Evolutionary conservation across 225 moss, liverwort and hornwort species (phyloP), one percentile per base, ranked within the genome.

Genomic region (Thuidium tamariscinum): DNA sequence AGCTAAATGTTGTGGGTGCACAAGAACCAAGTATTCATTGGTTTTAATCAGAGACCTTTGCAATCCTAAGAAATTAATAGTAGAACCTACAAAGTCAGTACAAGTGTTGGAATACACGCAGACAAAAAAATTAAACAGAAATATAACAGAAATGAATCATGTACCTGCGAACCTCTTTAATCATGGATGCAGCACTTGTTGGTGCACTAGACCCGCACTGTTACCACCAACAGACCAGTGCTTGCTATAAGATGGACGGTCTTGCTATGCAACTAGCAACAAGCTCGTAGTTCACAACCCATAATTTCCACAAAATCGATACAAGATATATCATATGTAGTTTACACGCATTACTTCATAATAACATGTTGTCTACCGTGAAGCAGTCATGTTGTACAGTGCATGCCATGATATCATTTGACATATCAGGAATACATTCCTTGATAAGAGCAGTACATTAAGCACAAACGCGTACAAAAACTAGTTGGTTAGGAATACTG

Each of bases 141-240:
- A 27, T 12, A 61, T 10, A 59, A 66, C 4, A 83, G n/a, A 49
- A 61, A 76, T 62, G 75, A 75, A 62, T 68, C 63, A 41, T 79
- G 66, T 85, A 95, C 95, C 95, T 95, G 83, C 84, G 88, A 81
- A 97, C 92, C 89, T 97, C 97, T 85, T 89, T 92, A 85, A 97
- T 87, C 97, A 97, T 97, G 71, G 86, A 88, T 51, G 93, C 89
- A 36, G 93, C 94, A 84, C 93, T 94, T 88, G 89, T 89, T 25
- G 94, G 91, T 77, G 95, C 97, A 78, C 92, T 94, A 83, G 95
- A 88, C 80, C 95, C 97, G 80, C 97, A 97, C 95, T 95, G 92
- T 85, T 60, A 68, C 69, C 67, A 82, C 72, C 65, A 63, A 81
- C 68, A 82, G 66, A 23, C 82, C 52, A 85, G 61, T 64, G 56